A percentile compares a stretch with the other conserved stretches of the same genome.
Evolutionary conservation across 2,329 filamentous ascomycete species (phyloP).

Genomic region (Didymella exigua): DNA sequence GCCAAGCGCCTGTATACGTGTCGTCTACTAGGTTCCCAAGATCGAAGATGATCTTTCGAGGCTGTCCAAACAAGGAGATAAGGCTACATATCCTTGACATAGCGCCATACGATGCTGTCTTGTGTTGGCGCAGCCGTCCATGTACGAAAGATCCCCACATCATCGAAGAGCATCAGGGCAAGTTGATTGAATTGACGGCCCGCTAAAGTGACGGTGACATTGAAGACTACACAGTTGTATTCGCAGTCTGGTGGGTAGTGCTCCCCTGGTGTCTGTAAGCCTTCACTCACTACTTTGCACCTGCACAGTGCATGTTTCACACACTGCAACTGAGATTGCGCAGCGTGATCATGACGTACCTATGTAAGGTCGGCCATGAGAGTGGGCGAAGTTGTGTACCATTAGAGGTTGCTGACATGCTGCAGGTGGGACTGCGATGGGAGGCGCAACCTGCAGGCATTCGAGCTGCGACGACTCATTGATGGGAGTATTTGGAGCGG

Average conservation of each 20-base stretch:
- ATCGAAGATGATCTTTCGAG: conserved; percentile 80
- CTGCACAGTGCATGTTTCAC: not conserved
- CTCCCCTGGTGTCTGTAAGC: conserved; percentile 52
- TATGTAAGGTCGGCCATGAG: conserved; percentile 75
- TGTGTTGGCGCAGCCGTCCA: conserved; percentile 79
- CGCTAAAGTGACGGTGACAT: conserved; percentile 73
- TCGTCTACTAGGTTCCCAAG: conserved; percentile 71
- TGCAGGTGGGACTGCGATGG: conserved; percentile 60
- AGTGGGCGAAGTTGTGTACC: conserved; percentile 72
- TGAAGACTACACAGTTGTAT: conserved; percentile 77
- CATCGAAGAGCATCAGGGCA: conserved; percentile 74
- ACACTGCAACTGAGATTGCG: not conserved
- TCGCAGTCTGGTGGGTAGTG: conserved; percentile 71
- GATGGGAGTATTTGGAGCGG: conserved; percentile 28
- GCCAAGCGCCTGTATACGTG: conserved; percentile 74
- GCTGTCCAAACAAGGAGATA: conserved; percentile 68
- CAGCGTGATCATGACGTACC: conserved; percentile 54
- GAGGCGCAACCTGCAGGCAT: conserved; percentile 72
- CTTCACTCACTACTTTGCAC: not conserved
- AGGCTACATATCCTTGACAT: conserved; percentile 79
- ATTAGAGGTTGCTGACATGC: conserved; percentile 66
- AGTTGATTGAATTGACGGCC: conserved; percentile 80
- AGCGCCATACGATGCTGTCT: conserved; percentile 75
- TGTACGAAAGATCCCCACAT: conserved; percentile 81
- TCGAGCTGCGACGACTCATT: conserved; percentile 54